These are phyloP conservation scores for Arachis stenosperma DNA, from an alignment of 306 rosid genomes.

Conservation along the genomic window DNA sequence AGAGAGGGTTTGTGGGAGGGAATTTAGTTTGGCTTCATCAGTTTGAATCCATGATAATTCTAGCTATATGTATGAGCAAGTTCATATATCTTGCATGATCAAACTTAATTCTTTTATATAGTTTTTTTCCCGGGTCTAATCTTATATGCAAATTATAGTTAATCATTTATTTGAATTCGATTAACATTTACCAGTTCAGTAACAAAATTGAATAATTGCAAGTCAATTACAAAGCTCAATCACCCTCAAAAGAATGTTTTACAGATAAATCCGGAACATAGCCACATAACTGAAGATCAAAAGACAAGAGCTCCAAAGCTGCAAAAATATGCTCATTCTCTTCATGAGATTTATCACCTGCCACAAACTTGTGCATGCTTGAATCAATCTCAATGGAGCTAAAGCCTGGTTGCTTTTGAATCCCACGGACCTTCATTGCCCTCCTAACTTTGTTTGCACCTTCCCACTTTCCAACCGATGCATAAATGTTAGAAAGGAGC, in stretches of 20 bases:
- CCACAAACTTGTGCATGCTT: slow-evolving; percentile 70
- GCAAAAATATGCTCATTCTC: slow-evolving; percentile 50
- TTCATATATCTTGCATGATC: background rate
- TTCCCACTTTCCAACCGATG: slow-evolving; percentile 78
- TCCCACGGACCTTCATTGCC: slow-evolving; percentile 68
- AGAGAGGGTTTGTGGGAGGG: slow-evolving; percentile 42
- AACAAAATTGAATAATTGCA: background rate
- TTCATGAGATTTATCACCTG: slow-evolving; percentile 71
- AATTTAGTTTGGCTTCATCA: slow-evolving; percentile 26
- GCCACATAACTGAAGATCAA: slow-evolving; percentile 66
- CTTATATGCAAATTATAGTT: background rate
- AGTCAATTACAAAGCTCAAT: slow-evolving; percentile 38
- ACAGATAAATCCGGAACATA: slow-evolving; percentile 53
- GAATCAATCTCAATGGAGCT: slow-evolving; percentile 83
- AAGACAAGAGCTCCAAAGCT: slow-evolving; percentile 59
- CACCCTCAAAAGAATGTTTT: slow-evolving; percentile 47
- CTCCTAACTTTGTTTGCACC: slow-evolving; percentile 75
- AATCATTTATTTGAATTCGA: slow-evolving; percentile 27
- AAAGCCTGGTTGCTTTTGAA: slow-evolving; percentile 72
- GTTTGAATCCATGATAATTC: slow-evolving; percentile 9
- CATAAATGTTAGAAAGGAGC: slow-evolving; percentile 84
- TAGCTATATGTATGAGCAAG: background rate
- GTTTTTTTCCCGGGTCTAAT: background rate
- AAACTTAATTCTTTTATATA: background rate
- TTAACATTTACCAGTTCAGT: slow-evolving; percentile 5